A percentile compares a stretch with the other conserved stretches of the same genome.
phyloP scores from a whole-genome alignment of 1,139 yeast genomes.

The Pichia sp. region DNA sequence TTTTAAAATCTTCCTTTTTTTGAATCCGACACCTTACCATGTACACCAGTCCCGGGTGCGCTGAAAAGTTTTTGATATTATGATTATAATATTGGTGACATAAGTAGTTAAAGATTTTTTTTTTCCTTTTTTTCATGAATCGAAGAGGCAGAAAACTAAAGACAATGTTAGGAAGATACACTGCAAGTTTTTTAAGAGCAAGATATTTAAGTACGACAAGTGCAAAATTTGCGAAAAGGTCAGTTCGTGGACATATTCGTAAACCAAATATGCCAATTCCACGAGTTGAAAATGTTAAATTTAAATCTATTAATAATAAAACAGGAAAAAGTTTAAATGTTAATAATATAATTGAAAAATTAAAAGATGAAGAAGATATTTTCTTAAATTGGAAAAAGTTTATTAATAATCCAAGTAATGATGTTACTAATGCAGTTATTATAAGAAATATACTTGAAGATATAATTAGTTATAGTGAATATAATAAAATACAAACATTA shows the following conservation, averaged over 20 bases:
- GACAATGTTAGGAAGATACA: too few relatives aligned
- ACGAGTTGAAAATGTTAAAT: neutral
- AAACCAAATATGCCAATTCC: neutral
- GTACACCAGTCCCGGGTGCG: too few relatives aligned
- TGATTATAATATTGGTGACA: too few relatives aligned
- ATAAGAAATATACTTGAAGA: neutral
- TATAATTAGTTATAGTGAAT: conserved; percentile 18
- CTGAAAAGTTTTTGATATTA: too few relatives aligned
- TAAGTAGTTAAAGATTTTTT: too few relatives aligned
- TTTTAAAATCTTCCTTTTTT: too few relatives aligned
- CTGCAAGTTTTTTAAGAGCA: too few relatives aligned
- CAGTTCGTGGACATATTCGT: neutral
- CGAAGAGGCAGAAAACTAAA: too few relatives aligned
- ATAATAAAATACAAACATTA: conserved; percentile 2
- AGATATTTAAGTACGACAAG: too few relatives aligned
- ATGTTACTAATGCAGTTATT: neutral
- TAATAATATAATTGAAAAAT: neutral
- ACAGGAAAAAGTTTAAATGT: too few relatives aligned
- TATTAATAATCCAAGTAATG: conserved; percentile 13
- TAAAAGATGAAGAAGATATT: neutral
- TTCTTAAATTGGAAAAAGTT: conserved; percentile 15
- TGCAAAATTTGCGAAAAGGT: neutral
- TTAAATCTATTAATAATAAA: conserved; percentile 9
- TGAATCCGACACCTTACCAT: too few relatives aligned
- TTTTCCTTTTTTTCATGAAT: too few relatives aligned